Base-by-base conservation (phyloP, 495 filamentous ascomycete genomes). In the Penicillium chermesinum region DNA sequence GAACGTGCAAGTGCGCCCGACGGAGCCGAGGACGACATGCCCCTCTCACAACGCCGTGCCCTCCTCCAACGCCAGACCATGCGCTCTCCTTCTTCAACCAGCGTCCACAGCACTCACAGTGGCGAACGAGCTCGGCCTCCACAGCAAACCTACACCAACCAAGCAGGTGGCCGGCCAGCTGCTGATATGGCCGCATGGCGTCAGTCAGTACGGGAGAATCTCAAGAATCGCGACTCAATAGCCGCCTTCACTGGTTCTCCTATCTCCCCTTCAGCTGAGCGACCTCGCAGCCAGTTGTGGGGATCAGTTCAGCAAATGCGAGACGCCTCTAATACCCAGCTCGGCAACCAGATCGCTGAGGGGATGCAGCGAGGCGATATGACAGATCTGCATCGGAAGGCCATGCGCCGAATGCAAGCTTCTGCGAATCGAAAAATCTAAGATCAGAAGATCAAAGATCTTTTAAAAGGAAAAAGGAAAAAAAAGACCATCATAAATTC, bases 391-490 rank as follows among this genome's bases (percentile, higher is more conserved):
- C 91, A 97, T 65, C 73, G 85, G 42, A 83, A 91, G 48, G 89
- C 87, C 1, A 77, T 97, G 78, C 72, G 88, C 54, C 80, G 75
- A 62, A 85, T 97, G 84, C 91, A 95, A 69, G 78, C 81, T 16
- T 71, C 72, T 15, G 86, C 85, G 2, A 87, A 83, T 58, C 72
- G 73, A 39, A 53, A 60, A 38, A 30, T 59, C 38, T 57, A 55
- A 46, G 14, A 7, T n/a, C n/a, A n/a, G n/a, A n/a, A n/a, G n/a
- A n/a, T n/a, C n/a, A n/a, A n/a, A n/a, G n/a, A n/a, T n/a, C n/a
- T n/a, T n/a, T n/a, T n/a, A n/a, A n/a, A n/a, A n/a, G n/a, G n/a
- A n/a, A n/a, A n/a, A n/a, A n/a, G n/a, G n/a, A n/a, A n/a, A n/a
- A n/a, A n/a, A n/a, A n/a, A n/a, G n/a, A n/a, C n/a, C n/a, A n/a